Base-by-base conservation (phyloP, 2,329 filamentous ascomycete species). In the Aspergillus oerlinghausenensis region DNA sequence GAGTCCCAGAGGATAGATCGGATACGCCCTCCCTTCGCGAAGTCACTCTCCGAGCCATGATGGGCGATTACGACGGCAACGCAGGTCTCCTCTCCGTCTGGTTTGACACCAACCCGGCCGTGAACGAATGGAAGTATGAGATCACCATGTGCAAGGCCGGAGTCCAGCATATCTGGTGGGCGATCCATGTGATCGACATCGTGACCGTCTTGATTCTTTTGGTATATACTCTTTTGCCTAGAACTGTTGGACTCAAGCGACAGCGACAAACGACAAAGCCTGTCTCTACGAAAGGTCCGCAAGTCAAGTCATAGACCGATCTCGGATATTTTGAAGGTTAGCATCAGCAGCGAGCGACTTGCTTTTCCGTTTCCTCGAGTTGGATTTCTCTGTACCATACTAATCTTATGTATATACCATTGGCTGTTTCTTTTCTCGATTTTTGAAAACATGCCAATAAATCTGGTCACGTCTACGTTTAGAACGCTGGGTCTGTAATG, bases 41-140 rank as follows among this genome's bases (percentile, higher is more conserved):
- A 75, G 85, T 97, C 62, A 99, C 94, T 0, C 89, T 99, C 2
- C 86, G 92, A 57, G 96, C 91, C 73, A 97, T 99, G 92, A 99
- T 99, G 94, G 94, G 94, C 55, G 89, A 90, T 55, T 99, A 89
- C 73, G 88, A 86, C n/a, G 94, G 94, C 21, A 94, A 97, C 70
- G 91, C 92, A 0, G 94, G 92, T 0, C 79, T 99, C 45, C 75
- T 99, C 43, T 94, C 89, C 60, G 82, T 89, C 0, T 99, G 93
- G 93, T 97, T 93, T 69, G 90, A 97, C 71, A 73, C 83, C 55
- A 78, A 81, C 2, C 59, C 64, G 2, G 65, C 63, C 1, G 73
- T 75, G 1, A 87, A 84, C 79, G 84, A 89, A 70, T 99, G 94
- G 94, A 82, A 82, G 62, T 89, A 89, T 63, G 90, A 93, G 65